Evolutionary conservation across 495 filamentous ascomycete genomes (phyloP), one percentile per base, ranked within the genome.

Genomic region (Trichocladium uniseriatum): DNA sequence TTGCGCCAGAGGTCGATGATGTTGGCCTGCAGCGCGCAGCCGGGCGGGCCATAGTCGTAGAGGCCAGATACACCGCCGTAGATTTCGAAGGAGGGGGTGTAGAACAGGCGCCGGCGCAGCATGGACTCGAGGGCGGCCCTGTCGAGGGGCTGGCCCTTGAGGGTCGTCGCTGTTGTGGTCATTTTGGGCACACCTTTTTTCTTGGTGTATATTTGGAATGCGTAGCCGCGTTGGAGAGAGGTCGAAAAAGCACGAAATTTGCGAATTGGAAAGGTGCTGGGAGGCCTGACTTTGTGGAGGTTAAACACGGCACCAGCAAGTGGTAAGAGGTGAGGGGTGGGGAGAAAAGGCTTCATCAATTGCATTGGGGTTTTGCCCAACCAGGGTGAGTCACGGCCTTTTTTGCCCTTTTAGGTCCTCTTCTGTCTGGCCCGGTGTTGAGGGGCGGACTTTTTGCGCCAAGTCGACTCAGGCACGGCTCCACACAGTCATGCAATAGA

Each of bases 1-100:
- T 95, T 96, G 56, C 91, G 79, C 91, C 91, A 98, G 47, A 77
- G 53, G 57, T 96, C 90, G 58, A 95, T 73, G 60, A 98, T 84
- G 68, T 94, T 94, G 52, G 85, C 78, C 69, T 87, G 76, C 46
- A 91, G 71, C 28, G 85, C 75, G 59, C 84, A 88, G 49, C 87
- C 87, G 13, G 86, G 83, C 20, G 87, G 86, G 56, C 87, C 87
- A 68, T 86, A 89, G 58, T 94, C 87, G 66, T 82, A 94, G 18
- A 91, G 82, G 61, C 87, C 87, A 49, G 82, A 81, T 28, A 89
- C 84, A 61, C 88, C 87, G 59, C 85, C 84, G 61, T 97, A 97
- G 55, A 90, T 85, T 63, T 96, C 92, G 66, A 95, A 98, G 41
- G 88, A 80, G 39, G 89, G 94, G 47, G 90, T 94, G 69, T 89